Percentiles rank a stretch among this genome's conserved stretches.
Conservation (phyloP, 2,329 filamentous ascomycete species). For the Penicillium carneum region DNA sequence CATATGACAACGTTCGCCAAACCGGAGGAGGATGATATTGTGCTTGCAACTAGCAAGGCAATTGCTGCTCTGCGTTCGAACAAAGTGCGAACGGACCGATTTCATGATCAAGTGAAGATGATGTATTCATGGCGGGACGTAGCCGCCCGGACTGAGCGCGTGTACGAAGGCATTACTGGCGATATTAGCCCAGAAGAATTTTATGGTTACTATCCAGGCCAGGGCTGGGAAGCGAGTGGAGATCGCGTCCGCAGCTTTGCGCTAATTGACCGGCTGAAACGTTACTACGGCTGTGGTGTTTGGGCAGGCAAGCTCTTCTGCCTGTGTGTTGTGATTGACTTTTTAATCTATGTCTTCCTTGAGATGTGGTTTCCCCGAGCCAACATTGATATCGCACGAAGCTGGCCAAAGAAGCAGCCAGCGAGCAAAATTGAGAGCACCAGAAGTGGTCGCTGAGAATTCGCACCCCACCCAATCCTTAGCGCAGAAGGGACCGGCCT, state of each 20-base stretch:
- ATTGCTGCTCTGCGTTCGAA: slow-evolving; percentile 86
- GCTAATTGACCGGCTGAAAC: slow-evolving; percentile 90
- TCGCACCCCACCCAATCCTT: too few species aligned
- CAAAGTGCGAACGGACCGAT: slow-evolving; percentile 86
- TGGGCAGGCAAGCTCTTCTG: slow-evolving; percentile 99
- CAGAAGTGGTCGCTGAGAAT: neutral
- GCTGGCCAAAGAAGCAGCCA: slow-evolving; percentile 81
- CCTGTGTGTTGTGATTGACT: slow-evolving; percentile 91
- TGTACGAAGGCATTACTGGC: slow-evolving; percentile 91
- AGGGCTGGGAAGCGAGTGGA: slow-evolving; percentile 73
- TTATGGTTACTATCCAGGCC: slow-evolving; percentile 78
- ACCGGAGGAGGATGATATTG: slow-evolving; percentile 93
- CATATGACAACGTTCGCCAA: slow-evolving; percentile 99
- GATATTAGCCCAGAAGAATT: slow-evolving; percentile 86
- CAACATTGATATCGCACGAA: slow-evolving; percentile 84
- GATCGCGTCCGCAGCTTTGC: slow-evolving; percentile 83
- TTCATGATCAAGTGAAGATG: slow-evolving; percentile 94
- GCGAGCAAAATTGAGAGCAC: slow-evolving; percentile 21
- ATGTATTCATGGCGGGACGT: slow-evolving; percentile 99
- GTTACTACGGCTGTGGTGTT: slow-evolving; percentile 96
- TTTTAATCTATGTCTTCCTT: slow-evolving; percentile 84
- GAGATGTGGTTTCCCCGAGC: slow-evolving; percentile 86
- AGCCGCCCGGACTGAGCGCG: slow-evolving; percentile 87
- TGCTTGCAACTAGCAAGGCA: slow-evolving; percentile 84
- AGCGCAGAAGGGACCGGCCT: slow-evolving; percentile 19